Evolutionary conservation across 352 stramenopile species (phyloP), one percentile per base, ranked within the genome.

Genomic region (Phytophthora sojae): DNA sequence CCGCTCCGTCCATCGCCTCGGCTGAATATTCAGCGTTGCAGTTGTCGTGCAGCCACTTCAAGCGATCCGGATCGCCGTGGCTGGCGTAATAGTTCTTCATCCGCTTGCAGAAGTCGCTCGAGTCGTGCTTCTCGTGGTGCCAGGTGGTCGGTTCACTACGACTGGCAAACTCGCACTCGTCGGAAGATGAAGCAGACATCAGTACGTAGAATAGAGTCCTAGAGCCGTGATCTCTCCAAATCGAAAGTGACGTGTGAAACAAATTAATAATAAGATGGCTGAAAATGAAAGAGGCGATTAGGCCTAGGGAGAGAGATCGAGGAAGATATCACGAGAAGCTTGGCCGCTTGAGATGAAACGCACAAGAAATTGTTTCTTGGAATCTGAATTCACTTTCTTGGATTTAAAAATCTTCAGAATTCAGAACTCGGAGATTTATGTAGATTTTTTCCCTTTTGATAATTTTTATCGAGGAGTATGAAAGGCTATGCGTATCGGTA

Each of bases 1-100:
- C 60, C 15, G 67, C 67, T 25, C 37, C 53, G 30, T 74, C 61
- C 67, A 74, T 74, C 26, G 45, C 45, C 8, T 67, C 65, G 0
- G 50, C 44, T 15, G 54, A 29, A 29, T 52, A 47, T 21, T 57
- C 37, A 2, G 32, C 55, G 2, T 25, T 7, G 21, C 67, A 64
- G 12, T 63, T 59, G n/a, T 59, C 29, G 23, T 60, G 55, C 61
- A 75, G 47, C 61, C 67, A 71, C 35, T 63, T 44, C 14, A 61
- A 25, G 21, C 26, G 9, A 15, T 39, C 8, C 6, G 69, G n/a
- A n/a, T 26, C 11, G 21, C 60, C 67, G 6, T 55, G n/a, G n/a
- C 32, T 62, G 21, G 49, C 51, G 42, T 47, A 68, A 23, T 42
- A 50, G 4, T 25, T 44, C 32, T 54, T 73, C 65, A 73, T 73